A percentile compares a stretch with the other conserved stretches of the same genome.
Conservation (phyloP, 2,329 filamentous ascomycete genomes). For the Podosphaera leucotricha region DNA sequence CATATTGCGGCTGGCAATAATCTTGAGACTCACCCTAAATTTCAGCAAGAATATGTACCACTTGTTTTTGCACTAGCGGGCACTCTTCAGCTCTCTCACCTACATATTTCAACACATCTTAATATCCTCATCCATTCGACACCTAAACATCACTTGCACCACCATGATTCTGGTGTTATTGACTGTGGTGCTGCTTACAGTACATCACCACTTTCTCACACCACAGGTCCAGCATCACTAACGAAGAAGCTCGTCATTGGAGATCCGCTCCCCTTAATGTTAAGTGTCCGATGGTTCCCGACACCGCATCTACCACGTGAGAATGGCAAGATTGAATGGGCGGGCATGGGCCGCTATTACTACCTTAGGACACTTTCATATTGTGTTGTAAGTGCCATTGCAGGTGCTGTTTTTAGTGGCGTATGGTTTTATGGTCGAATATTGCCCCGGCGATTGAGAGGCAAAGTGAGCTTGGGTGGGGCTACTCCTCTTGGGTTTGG, state of each 20-base stretch:
- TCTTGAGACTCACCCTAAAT: slow-evolving; percentile 13
- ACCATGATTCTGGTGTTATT: slow-evolving; percentile 51
- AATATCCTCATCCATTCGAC: slow-evolving; percentile 60
- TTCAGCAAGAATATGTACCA: slow-evolving; percentile 45
- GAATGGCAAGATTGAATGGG: slow-evolving; percentile 41
- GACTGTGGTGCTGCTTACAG: slow-evolving; percentile 77
- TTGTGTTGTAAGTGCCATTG: slow-evolving; percentile 31
- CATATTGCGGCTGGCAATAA: slow-evolving; percentile 22
- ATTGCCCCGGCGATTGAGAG: slow-evolving; percentile 22
- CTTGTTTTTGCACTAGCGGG: slow-evolving; percentile 75
- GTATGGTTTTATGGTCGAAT: slow-evolving; percentile 38
- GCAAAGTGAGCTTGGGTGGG: slow-evolving; percentile 7
- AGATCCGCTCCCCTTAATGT: slow-evolving; percentile 54
- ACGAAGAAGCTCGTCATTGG: slow-evolving; percentile 58
- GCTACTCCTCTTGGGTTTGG: slow-evolving; percentile 13
- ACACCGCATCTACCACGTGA: slow-evolving; percentile 44
- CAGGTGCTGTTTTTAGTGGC: slow-evolving; percentile 27
- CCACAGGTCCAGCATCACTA: slow-evolving; percentile 22
- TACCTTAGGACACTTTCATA: slow-evolving; percentile 42
- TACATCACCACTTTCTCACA: slow-evolving; percentile 43
- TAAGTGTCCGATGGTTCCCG: slow-evolving; percentile 74
- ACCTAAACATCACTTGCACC: slow-evolving; percentile 36
- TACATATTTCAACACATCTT: slow-evolving; percentile 74
- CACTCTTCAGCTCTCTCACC: slow-evolving; percentile 65
- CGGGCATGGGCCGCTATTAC: slow-evolving; percentile 38